Evolutionary conservation across 805 yeast species (phyloP), one percentile per base, ranked within the genome.

Genomic region (Jamesozyma rosinii): DNA sequence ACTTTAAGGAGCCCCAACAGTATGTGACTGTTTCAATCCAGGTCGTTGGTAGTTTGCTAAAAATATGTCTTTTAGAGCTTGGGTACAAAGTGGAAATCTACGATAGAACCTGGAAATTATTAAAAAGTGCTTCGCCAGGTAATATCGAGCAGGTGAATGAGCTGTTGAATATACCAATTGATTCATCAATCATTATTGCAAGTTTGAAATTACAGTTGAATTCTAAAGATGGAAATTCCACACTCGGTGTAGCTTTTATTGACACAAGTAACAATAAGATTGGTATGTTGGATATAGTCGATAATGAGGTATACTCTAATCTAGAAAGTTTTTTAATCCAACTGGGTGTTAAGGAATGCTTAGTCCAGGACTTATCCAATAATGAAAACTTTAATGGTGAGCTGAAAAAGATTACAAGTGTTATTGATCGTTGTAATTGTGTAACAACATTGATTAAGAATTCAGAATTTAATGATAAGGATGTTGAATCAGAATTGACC

Each of bases 291-390:
- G 95, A 89, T 58, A 83, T 90, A 49, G 74, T 75, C 9, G 99
- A 92, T 59, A 88, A 86, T 56, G 97, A 90, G 38, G 70, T 87
- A 9, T 88, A 76, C 53, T 80, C 95, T 1, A 90, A 89, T 57
- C 63, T 90, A 48, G 97, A 92, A 60, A 80, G 94, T 38, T 70
- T 88, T 40, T 62, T 89, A 45, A 82, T 92, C 51, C 99, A 92
- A 61, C 67, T 88, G 30, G 95, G 95, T 18, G 86, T 88, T 5
- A 85, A 83, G 54, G 98, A 92, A 58, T 80, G 87, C 34, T 58
- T 92, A 14, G 53, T 90, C 5, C 81, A 82, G 11, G 64, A 61
- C 39, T 37, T 54, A 14, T 43, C 54, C 6, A 50, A 50, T 34
- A 54, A 54, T 41, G 55, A 57, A 33, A 48, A 41, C 31, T 38